Evolutionary conservation across 2,329 filamentous ascomycete species (phyloP), one percentile per base, ranked within the genome.

Genomic region (Trichoderma oligosporum): DNA sequence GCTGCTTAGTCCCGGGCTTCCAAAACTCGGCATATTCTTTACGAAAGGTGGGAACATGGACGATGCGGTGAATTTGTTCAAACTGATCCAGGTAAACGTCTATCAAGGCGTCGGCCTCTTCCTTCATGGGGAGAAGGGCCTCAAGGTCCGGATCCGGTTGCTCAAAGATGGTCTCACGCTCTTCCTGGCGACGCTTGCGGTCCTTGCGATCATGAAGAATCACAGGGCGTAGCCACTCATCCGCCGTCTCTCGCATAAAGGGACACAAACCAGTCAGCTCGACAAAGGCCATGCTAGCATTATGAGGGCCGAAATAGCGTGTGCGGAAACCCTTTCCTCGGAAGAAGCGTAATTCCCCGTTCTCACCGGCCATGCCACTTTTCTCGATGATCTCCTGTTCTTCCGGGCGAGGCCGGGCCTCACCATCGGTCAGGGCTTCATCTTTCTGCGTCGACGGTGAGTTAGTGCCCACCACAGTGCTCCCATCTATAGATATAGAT

Each of bases 221-320:
- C 42, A 84, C 76, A 7, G 82, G 82, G 51, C 78, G 76, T 55
- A 85, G 74, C 80, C 82, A 84, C 66, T 84, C 80, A 53, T 83
- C 80, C 8, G 82, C 81, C 1, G 81, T 84, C 70, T 84, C 81
- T 61, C 78, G 80, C 82, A 85, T 84, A 58, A 84, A 84, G 12
- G 80, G 78, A 44, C 76, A 80, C 44, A 85, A 73, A 2, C 82
- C 82, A 2, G 79, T 78, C 63, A 82, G 71, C 72, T 83, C 81
- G 48, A 79, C 77, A 64, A 84, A 82, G 9, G 82, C 82, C 70
- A 83, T 80, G 70, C 78, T 83, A 42, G 81, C 80, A 62, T 83
- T 84, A 67, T 83, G 79, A 3, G 81, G 81, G 2, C 82, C 81
- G 63, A 80, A 82, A 66, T 84, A 84, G 61, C 81, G 76, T 3